A percentile compares a stretch with the other conserved stretches of the same genome.
phyloP scores from a whole-genome alignment of 148 eudicot species.

The Rhododendron ferrugineum region DNA sequence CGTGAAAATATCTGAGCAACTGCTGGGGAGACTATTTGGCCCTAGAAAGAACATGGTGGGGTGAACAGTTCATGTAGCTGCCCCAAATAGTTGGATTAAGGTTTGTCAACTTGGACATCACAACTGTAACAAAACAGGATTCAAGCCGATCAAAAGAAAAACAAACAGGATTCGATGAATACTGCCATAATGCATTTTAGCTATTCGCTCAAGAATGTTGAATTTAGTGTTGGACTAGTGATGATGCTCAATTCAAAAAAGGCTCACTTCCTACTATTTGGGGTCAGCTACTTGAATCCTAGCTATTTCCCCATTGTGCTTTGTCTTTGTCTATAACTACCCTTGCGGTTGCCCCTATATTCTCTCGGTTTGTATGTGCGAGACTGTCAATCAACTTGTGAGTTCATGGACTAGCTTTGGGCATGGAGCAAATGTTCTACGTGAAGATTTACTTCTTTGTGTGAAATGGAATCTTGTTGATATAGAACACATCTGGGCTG shows the following conservation, averaged over 20 bases:
- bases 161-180: background rate
- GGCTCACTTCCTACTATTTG: background rate
- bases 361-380: background rate
- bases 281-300: background rate
- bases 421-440: background rate
- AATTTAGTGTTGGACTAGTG: background rate
- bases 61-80: constrained; percentile 1
- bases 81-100: background rate
- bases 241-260: background rate
- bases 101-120: background rate
- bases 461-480: background rate
- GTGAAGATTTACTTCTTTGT: background rate
- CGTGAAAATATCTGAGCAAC: background rate
- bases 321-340: background rate
- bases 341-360: background rate
- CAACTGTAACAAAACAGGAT: background rate
- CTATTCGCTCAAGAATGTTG: background rate
- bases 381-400: background rate
- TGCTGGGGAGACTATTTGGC: constrained; percentile 1
- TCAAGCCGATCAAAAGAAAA: background rate
- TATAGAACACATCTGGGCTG: background rate
- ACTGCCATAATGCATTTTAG: background rate
- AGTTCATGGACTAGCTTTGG: background rate
- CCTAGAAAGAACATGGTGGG: background rate
- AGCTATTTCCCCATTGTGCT: background rate